Base-by-base conservation (phyloP, 83 land plant species). In the Picea engelmannii region DNA sequence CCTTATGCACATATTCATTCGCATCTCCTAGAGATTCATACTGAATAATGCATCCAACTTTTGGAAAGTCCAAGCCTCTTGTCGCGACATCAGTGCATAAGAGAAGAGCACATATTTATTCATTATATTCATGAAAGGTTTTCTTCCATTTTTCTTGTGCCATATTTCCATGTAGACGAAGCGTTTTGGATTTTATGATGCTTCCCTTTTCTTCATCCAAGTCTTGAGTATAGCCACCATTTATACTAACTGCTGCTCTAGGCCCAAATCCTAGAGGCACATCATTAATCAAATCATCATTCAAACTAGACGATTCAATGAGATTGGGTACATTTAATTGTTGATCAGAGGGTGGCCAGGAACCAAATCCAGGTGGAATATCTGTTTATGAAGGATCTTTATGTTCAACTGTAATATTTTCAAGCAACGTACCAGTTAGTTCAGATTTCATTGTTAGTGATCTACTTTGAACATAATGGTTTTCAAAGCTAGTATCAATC, bases 361-460 rank as follows among this genome's bases (percentile, higher is more conserved):
- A 96, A 73, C 95, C 94, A 86, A 96, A 96, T 47, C 98, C 98
- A 24, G 95, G 96, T 4, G 98, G 96, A 15, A 89, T 81, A 71
- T 94, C 92, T 73, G 85, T 92, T 66, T 85, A 84, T 44, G 87
- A 87, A 69, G 90, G 86, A 74, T 67, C 85, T 20, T 81, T 83
- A 60, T 78, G 82, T 49, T 71, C 62, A 31, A 77, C 16, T 7
- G 75, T 52, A 17, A 82, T 82, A 13, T 68, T 62, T 42, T 79
- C 25, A 35, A 52, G 17, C 38, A 59, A 55, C 38, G 59, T 27
- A 23, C 52, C 20, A 63, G 23, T 18, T 47, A 42, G n/a, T 38
- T n/a, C 80, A 82, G 76, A 65, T 18, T 62, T 61, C 40, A 68
- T 31, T 31, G 79, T 8, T 11, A 73, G 66, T 47, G 80, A 20